Evolutionary conservation across 2,329 filamentous ascomycete species (phyloP), one percentile per base, ranked within the genome.

Genomic region (Pseudocercospora crystallina): DNA sequence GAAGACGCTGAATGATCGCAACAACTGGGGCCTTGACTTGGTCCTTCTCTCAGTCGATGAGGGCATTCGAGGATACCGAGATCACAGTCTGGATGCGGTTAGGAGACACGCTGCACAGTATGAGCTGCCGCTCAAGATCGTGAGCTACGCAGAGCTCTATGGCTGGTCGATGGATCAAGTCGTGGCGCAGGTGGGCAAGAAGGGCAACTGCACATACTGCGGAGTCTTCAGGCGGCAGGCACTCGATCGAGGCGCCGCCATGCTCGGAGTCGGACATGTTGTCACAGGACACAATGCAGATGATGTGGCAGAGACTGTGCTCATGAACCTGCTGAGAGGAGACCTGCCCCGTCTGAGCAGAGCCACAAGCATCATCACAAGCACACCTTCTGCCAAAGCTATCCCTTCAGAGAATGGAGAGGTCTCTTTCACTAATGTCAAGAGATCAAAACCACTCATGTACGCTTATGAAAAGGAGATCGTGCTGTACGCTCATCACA

Each of bases 81-180:
- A 99, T 67, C 94, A 99, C 71, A 95, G 89, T 42, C 76, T 99
- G 13, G 91, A 97, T 72, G 97, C 94, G 0, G 94, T 99, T 39
- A 96, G 96, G 78, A 80, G 92, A 53, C 97, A 99, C 70, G 89
- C 91, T 0, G 70, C 81, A 10, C 90, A 97, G 70, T 96, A 97
- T 72, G 84, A 86, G 1, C 95, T 99, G 86, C 84, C 88, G 0
- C 75, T 99, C 42, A 89, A 90, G 62, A 95, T 99, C 49, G 83
- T 99, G 43, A 90, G 92, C 43, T 99, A 99, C 65, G 86, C 86
- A 47, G 88, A 96, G 65, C 77, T 99, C 8, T 99, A 99, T 69
- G 94, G 92, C 8, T 99, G 94, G 94, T 96, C 91, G 1, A 99
- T 99, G 94, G 94, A 99, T 66, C 90, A 97, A 66, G 94, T 99